Evolutionary conservation across 768 basidiomycete genomes (phyloP).

Genomic region (Chalciporus pseudorubinellus): DNA sequence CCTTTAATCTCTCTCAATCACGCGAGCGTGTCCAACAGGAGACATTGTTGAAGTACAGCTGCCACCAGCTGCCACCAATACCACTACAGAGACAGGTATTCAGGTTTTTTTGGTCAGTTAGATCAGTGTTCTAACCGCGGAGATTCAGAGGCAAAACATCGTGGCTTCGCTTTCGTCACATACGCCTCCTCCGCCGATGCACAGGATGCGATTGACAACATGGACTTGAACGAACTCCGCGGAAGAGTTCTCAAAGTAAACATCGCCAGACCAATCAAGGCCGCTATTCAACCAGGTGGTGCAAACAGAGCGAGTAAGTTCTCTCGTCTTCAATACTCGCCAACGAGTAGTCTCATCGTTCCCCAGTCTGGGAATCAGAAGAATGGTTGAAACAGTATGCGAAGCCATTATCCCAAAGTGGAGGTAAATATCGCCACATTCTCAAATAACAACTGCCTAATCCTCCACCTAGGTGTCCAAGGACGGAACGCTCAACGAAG

Average conservation of each 20-base stretch:
- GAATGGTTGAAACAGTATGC: slow-evolving; percentile 87
- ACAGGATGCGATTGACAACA: slow-evolving; percentile 97
- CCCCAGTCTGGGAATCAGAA: slow-evolving; percentile 90
- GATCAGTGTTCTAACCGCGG: slow-evolving; percentile 1
- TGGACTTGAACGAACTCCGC: slow-evolving; percentile 89
- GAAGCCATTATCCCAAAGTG: slow-evolving; percentile 72
- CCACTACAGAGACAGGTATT: slow-evolving; percentile 57
- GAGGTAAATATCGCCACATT: slow-evolving; percentile 46
- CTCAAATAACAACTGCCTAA: slow-evolving; percentile 1
- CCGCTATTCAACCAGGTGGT: slow-evolving; percentile 54
- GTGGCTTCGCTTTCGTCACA: slow-evolving; percentile 93
- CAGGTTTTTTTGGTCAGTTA: neutral
- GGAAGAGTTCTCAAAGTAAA: slow-evolving; percentile 81
- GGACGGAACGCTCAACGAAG: slow-evolving; percentile 41
- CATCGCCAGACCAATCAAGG: slow-evolving; percentile 80
- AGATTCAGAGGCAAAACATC: slow-evolving; percentile 69
- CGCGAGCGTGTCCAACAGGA: slow-evolving; percentile 45
- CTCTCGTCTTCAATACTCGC: slow-evolving; percentile 1
- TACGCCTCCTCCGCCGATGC: slow-evolving; percentile 80
- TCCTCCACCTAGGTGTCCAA: slow-evolving; percentile 46
- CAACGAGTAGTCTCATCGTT: neutral
- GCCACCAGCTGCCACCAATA: slow-evolving; percentile 74
- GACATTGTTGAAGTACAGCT: slow-evolving; percentile 92
- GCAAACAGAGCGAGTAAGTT: slow-evolving; percentile 76
- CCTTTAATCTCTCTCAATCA: neutral